phyloP scores from a whole-genome alignment of 2,329 filamentous ascomycete genomes.

The Periconia macrospinosa region DNA sequence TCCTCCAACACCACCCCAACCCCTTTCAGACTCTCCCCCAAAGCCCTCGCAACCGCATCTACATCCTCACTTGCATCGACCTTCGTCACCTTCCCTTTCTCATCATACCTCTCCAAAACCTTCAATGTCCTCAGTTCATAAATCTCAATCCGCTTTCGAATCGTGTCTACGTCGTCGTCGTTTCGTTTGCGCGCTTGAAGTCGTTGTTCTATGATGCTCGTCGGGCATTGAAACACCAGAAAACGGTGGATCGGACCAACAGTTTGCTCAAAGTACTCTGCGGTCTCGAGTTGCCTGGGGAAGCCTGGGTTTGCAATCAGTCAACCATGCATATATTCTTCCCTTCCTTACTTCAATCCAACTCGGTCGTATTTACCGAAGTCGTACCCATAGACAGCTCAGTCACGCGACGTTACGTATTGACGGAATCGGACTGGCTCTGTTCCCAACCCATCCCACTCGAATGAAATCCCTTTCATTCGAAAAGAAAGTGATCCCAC shows the following conservation, averaged over 20 bases:
- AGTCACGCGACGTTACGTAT: background rate
- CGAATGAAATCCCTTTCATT: too few species aligned
- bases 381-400: background rate
- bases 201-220: background rate
- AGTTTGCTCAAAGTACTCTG: background rate
- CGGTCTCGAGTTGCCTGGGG: background rate
- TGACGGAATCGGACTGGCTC: too few species aligned
- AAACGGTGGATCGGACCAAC: background rate
- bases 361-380: too few species aligned
- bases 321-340: too few species aligned
- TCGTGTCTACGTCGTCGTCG: constrained; percentile 3
- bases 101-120: constrained; percentile 1
- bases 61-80: background rate
- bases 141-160: background rate
- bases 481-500: too few species aligned
- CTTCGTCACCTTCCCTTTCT: constrained; percentile 2
- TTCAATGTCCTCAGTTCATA: constrained; percentile 1
- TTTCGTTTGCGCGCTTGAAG: background rate
- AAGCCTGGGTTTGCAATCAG: background rate
- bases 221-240: background rate
- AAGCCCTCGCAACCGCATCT: background rate
- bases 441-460: too few species aligned
- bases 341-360: too few species aligned
- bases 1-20: background rate
- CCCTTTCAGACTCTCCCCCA: background rate